These are phyloP conservation scores for Pholiota conissans DNA, from an alignment of 768 basidiomycete species.

Conservation along the genomic window DNA sequence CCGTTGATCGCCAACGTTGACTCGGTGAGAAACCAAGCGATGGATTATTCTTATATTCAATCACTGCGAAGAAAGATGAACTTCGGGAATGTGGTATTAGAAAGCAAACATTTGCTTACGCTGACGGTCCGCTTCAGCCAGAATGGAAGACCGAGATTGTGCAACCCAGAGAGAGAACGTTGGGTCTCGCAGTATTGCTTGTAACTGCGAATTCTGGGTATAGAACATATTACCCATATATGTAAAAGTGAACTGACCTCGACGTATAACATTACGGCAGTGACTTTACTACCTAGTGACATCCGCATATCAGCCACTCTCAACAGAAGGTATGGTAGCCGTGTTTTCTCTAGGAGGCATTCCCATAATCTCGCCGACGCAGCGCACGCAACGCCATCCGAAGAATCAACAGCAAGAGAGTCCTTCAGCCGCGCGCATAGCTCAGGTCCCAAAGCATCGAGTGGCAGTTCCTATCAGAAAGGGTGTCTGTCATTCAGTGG, in stretches of 20 bases:
- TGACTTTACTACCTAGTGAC: conserved; percentile 12
- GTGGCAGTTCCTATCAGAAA: no score
- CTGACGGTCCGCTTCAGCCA: not conserved
- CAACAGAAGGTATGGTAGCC: conserved; percentile 14
- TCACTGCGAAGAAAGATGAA: not conserved
- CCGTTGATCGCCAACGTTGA: conserved; percentile 11
- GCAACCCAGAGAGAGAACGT: not conserved
- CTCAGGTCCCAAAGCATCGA: no score
- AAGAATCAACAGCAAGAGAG: not conserved
- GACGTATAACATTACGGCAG: conserved; percentile 13
- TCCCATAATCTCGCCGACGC: not conserved
- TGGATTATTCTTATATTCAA: conserved; percentile 1
- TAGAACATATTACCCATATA: not conserved
- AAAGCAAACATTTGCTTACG: not conserved
- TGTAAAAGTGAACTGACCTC: conserved; percentile 11
- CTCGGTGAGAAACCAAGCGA: conserved; percentile 1
- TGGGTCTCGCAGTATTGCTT: conserved; percentile 1
- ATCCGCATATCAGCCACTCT: conserved; percentile 19
- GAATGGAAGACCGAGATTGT: not conserved
- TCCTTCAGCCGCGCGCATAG: not conserved
- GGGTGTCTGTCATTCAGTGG: no score
- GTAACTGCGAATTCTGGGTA: not conserved
- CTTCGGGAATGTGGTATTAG: not conserved
- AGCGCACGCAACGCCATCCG: not conserved
- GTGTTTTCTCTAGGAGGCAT: conserved; percentile 11